Percentiles rank a stretch among this genome's conserved stretches.
phyloP scores from a whole-genome alignment of 805 yeast genomes.

The Scheffersomyces lignosus region DNA sequence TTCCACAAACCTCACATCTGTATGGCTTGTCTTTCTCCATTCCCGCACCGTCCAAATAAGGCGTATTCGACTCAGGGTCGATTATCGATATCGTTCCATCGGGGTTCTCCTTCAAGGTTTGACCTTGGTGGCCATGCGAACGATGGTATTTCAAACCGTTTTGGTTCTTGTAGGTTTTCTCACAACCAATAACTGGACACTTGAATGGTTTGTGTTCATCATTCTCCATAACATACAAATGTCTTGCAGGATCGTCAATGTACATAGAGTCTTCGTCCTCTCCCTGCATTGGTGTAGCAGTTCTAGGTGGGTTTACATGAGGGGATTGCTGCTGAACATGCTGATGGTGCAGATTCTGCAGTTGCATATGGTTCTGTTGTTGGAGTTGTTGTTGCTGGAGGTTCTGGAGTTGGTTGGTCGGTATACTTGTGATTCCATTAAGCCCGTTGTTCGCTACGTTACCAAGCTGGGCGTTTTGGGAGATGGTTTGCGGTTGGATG shows the following conservation, averaged over 20 bases:
- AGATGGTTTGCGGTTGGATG: conserved; percentile 19
- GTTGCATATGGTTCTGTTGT: conserved; percentile 15
- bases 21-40: conserved; percentile 98
- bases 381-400: conserved; percentile 13
- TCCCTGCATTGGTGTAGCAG: conserved; percentile 35
- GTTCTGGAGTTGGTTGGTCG: conserved; percentile 6
- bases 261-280: conserved; percentile 73
- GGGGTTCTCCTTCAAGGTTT: conserved; percentile 82
- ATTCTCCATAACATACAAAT: conserved; percentile 86
- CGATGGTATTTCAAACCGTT: conserved; percentile 96
- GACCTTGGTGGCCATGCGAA: conserved; percentile 95
- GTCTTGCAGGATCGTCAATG: conserved; percentile 96
- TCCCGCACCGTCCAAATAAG: conserved; percentile 90
- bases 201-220: conserved; percentile 93
- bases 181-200: conserved; percentile 98
- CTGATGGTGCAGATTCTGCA: conserved; percentile 10
- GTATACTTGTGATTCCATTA: conserved; percentile 8
- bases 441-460: background rate
- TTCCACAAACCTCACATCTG: conserved; percentile 97
- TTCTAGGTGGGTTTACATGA: conserved; percentile 8
- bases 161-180: conserved; percentile 95
- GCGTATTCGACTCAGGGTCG: conserved; percentile 86
- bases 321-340: conserved; percentile 13
- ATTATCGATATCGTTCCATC: conserved; percentile 92
- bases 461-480: conserved; percentile 9